These are phyloP conservation scores for Mycena epipterygia DNA, from an alignment of 768 basidiomycete genomes.

Conservation along the genomic window DNA sequence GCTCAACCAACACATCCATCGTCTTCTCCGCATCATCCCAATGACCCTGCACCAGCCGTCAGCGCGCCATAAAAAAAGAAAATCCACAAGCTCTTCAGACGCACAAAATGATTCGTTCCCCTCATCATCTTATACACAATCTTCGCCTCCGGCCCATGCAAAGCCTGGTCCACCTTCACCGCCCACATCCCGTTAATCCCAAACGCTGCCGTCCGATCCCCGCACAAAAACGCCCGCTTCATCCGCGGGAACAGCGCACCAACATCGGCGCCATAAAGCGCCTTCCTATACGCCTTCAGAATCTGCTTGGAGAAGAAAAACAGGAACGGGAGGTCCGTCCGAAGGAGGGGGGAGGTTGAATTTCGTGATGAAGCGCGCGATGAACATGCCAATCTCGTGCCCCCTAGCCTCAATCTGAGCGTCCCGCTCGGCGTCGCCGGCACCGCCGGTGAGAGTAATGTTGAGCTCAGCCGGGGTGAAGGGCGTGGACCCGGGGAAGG, in stretches of 20 bases:
- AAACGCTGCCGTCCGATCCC: slow-evolving; percentile 36
- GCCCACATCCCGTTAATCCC: slow-evolving; percentile 39
- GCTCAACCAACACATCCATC: too few species aligned
- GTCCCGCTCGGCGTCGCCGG: slow-evolving; percentile 39
- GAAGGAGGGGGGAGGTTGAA: slow-evolving; percentile 44
- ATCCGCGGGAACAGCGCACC: slow-evolving; percentile 34
- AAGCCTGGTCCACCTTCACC: slow-evolving; percentile 35
- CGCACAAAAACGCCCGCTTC: slow-evolving; percentile 29
- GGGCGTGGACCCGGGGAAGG: slow-evolving; percentile 53
- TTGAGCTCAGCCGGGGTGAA: slow-evolving; percentile 45
- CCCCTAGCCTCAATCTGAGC: slow-evolving; percentile 46
- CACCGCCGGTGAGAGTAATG: slow-evolving; percentile 30
- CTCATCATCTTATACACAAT: slow-evolving; percentile 31
- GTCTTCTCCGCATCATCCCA: slow-evolving; percentile 44
- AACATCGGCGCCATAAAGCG: slow-evolving; percentile 27
- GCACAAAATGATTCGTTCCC: slow-evolving; percentile 41
- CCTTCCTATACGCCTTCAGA: slow-evolving; percentile 40
- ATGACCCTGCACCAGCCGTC: slow-evolving; percentile 34
- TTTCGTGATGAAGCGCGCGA: slow-evolving; percentile 48
- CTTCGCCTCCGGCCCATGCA: slow-evolving; percentile 4
- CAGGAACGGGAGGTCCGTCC: slow-evolving; percentile 39
- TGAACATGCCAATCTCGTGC: slow-evolving; percentile 49
- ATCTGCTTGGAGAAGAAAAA: slow-evolving; percentile 31
- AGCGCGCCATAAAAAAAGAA: neutral
- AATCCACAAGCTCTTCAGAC: slow-evolving; percentile 1